Evolutionary conservation across 805 yeast genomes (phyloP), one percentile per base, ranked within the genome.

Genomic region (Spathaspora passalidarum): DNA sequence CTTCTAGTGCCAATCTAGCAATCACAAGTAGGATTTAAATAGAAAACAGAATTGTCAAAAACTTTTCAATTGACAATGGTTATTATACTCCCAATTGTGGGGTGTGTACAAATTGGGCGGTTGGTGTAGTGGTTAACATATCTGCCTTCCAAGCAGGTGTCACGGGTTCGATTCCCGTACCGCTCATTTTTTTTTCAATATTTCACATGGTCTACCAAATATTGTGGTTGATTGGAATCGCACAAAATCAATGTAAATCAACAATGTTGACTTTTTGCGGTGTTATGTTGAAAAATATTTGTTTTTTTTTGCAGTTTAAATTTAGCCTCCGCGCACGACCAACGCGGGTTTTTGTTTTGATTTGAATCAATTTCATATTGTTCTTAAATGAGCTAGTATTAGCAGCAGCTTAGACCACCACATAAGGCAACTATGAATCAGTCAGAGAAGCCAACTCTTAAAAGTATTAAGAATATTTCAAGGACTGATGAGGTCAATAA

Each of bases 161-260:
- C 88, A 83, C 79, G 91, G 90, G 92, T 85, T 85, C 92, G 90
- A 85, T 82, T 85, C 92, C 86, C 89, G 85, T 81, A 82, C 83
- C 84, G 81, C 82, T 83, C 88, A 81, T 53, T 55, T 57, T 63
- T 64, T 29, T 29, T 29, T 17, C 17, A 29, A 8, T 3, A 4
- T 25, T 3, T 29, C 14, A 29, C 34, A 29, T 29, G 4, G 14
- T 29, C 4, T 29, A 29, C 3, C n/a, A 29, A 29, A 13, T 29
- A 29, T 29, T 29, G 34, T 9, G 34, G 34, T 29, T 29, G 29
- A 25, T 29, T 11, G 5, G 16, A 13, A 29, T n/a, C 14, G 8
- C 34, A 29, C 34, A 29, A 29, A 29, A 29, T 29, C 34, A 11
- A 25, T 4, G 5, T 4, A 29, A 13, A 8, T 29, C 34, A n/a